Evolutionary conservation across 768 basidiomycete genomes (phyloP).

Genomic region (Termitomyces sp.): DNA sequence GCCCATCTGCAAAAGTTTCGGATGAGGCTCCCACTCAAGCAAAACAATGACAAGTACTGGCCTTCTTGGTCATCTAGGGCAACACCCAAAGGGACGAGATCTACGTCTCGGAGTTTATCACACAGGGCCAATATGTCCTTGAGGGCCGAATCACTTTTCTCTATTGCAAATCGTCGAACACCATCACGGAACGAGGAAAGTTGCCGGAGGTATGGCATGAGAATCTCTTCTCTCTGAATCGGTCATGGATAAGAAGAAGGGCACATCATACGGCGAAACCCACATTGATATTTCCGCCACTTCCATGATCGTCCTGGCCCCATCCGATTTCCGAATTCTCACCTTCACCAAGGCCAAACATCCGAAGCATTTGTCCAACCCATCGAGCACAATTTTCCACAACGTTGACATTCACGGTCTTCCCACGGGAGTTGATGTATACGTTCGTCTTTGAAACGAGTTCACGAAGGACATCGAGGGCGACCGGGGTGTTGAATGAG

Average conservation of each 20-base stretch:
- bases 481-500: constrained; percentile 93
- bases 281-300: constrained; percentile 47
- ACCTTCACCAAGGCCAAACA: constrained; percentile 76
- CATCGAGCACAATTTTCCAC: constrained; percentile 62
- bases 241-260: constrained; percentile 8
- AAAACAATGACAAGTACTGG: constrained; percentile 20
- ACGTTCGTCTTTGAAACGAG: constrained; percentile 82
- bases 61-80: constrained; percentile 97
- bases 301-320: constrained; percentile 57
- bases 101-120: constrained; percentile 85
- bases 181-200: constrained; percentile 91
- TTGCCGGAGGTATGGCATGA: constrained; percentile 84
- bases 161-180: constrained; percentile 77
- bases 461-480: constrained; percentile 69
- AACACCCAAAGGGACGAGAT: constrained; percentile 90
- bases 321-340: constrained; percentile 72
- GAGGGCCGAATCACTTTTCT: constrained; percentile 54
- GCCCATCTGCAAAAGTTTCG: constrained; percentile 58
- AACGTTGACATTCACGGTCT: constrained; percentile 52
- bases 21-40: background rate
- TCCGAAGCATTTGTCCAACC: constrained; percentile 67
- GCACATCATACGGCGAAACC: constrained; percentile 17
- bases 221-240: constrained; percentile 67
- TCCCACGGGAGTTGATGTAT: constrained; percentile 70
- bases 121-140: constrained; percentile 82